Evolutionary conservation across 2,329 filamentous ascomycete genomes (phyloP).

Genomic region (Laburnicola sp.): DNA sequence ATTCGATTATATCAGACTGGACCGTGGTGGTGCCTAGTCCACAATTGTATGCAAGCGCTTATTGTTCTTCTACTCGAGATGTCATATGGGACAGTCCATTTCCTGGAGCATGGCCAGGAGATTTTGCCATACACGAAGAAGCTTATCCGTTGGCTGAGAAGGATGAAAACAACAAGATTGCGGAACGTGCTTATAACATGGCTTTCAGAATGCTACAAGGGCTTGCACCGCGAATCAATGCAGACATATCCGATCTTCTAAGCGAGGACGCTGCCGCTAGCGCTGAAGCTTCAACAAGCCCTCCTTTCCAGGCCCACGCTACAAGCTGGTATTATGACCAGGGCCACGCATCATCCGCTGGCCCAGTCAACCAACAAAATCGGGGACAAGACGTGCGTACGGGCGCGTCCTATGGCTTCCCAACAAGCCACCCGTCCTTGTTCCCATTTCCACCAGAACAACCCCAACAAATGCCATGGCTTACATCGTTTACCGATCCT

Average conservation of each 20-base stretch:
- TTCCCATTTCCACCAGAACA: too few species aligned
- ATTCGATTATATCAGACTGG: constrained; percentile 21
- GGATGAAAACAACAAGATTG: constrained; percentile 37
- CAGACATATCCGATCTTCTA: constrained; percentile 6
- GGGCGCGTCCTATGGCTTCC: too few species aligned
- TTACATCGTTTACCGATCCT: too few species aligned
- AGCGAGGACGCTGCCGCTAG: background rate
- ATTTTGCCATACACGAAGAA: constrained; percentile 40
- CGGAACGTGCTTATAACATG: constrained; percentile 32
- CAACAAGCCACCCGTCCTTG: too few species aligned
- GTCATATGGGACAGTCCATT: constrained; percentile 33
- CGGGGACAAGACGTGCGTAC: too few species aligned
- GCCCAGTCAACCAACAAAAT: too few species aligned
- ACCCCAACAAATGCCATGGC: too few species aligned
- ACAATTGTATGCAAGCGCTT: constrained; percentile 46
- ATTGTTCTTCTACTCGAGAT: constrained; percentile 45
- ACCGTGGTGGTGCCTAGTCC: constrained; percentile 49
- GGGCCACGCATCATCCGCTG: too few species aligned
- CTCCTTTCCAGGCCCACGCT: too few species aligned
- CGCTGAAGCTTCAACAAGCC: too few species aligned
- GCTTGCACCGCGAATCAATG: background rate
- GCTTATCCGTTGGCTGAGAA: constrained; percentile 38
- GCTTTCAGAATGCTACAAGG: constrained; percentile 4
- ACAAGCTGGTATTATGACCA: too few species aligned
- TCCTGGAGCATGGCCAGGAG: constrained; percentile 26